Evolutionary conservation across 345 rosid species (phyloP), one percentile per base, ranked within the genome.

Genomic region (Ceriops zippeliana): DNA sequence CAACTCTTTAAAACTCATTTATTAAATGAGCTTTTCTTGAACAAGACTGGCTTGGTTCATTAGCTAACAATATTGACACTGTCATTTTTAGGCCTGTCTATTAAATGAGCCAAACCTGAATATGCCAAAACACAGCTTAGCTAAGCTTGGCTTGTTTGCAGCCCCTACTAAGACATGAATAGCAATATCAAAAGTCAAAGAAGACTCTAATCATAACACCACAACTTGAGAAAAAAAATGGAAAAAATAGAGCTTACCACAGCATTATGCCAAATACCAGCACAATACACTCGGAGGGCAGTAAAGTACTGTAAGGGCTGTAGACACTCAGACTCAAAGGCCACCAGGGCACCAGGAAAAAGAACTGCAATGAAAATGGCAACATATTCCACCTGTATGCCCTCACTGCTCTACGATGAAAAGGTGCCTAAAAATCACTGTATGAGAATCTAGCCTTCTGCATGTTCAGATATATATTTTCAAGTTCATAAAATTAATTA

Each of bases 211-310:
- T 42, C 13, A 13, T 17, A 42, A 42, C 5, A 42, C 1, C 49
- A 13, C 49, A 42, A 42, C 49, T 42, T 42, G 9, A 52, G 13
- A 30, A 63, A 22, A 38, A 5, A 38, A 5, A 24, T 2, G 16
- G 1, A 63, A 69, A 42, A 17, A 35, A 66, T 28, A 64, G 73
- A 3, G 60, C 75, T 76, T 80, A 93, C 98, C 89, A 83, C 87
- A 51, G 91, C 97, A 77, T 95, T 95, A 70, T 95, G 97, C 97
- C 98, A 95, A 70, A 95, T 79, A 56, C 99, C 97, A 58, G 97
- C 96, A 78, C 91, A 89, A 66, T 88, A 91, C 0, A 88, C 74
- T 31, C 98, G 96, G 70, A 93, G 97, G 27, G 89, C 79, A 38
- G 75, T 68, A 53, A 84, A 76, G 6, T 71, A 80, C 0, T 86